Evolutionary conservation across 768 basidiomycete genomes (phyloP).

Genomic region (Lactarius hatsudake): DNA sequence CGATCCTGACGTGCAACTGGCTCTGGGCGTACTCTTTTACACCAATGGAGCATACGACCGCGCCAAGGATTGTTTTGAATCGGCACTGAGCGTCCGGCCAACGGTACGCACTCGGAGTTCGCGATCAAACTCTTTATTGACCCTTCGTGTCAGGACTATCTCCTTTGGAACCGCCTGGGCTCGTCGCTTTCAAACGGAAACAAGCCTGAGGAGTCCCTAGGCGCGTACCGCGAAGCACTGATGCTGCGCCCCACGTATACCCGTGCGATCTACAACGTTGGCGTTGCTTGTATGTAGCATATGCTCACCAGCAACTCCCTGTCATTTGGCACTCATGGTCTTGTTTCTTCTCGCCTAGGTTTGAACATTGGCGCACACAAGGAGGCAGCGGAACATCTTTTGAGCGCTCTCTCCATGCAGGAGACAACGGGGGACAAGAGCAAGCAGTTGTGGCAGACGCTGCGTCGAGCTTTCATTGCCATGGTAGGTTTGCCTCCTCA

Average conservation of each 20-base stretch:
- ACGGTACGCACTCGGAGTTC: slow-evolving; percentile 42
- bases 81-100: slow-evolving; percentile 77
- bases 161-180: slow-evolving; percentile 94
- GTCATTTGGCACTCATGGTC: slow-evolving; percentile 11
- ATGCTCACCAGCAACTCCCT: not conserved
- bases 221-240: slow-evolving; percentile 87
- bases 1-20: slow-evolving; percentile 92
- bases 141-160: slow-evolving; percentile 61
- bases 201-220: slow-evolving; percentile 90
- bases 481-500: slow-evolving; percentile 55
- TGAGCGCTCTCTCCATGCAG: slow-evolving; percentile 80
- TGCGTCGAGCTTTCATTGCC: slow-evolving; percentile 72
- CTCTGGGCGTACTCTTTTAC: slow-evolving; percentile 90
- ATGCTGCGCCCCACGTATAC: slow-evolving; percentile 93
- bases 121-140: not conserved
- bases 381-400: slow-evolving; percentile 95
- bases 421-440: slow-evolving; percentile 69
- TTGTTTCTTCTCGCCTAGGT: slow-evolving; percentile 45
- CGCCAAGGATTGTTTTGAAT: slow-evolving; percentile 93
- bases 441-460: slow-evolving; percentile 86
- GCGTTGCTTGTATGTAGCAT: slow-evolving; percentile 81
- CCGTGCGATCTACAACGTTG: slow-evolving; percentile 95
- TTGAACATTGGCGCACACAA: slow-evolving; percentile 93
- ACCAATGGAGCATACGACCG: slow-evolving; percentile 80
- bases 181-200: slow-evolving; percentile 93